phyloP scores from a whole-genome alignment of 371 early-diverging fungal species.

The Zychaea mexicana region DNA sequence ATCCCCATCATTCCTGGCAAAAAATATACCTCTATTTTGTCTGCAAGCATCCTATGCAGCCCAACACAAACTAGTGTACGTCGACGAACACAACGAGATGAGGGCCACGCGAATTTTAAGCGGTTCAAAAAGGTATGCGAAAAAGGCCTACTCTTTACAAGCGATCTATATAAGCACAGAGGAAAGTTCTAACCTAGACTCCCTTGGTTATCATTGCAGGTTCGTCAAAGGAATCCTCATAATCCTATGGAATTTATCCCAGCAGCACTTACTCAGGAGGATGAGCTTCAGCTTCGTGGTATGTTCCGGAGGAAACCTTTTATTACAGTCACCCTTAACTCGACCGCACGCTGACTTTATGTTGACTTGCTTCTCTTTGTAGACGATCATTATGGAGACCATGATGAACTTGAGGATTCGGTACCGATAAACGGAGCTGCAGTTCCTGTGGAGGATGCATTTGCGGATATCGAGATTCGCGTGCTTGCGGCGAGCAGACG shows the following conservation, averaged over 20 bases:
- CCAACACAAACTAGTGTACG: not conserved
- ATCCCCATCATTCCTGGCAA: not conserved
- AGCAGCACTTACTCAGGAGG: not conserved
- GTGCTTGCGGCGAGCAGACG: not conserved
- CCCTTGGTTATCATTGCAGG: not conserved
- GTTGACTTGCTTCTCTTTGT: not conserved
- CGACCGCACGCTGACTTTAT: no score
- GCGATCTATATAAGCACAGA: not conserved
- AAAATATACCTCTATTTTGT: not conserved
- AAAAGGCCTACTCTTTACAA: no score
- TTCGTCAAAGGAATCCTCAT: not conserved
- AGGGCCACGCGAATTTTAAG: not conserved
- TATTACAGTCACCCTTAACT: no score
- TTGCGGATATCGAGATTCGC: slow-evolving; percentile 8
- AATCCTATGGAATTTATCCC: not conserved
- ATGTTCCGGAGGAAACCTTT: not conserved
- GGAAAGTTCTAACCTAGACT: not conserved
- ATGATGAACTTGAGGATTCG: not conserved
- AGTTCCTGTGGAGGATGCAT: not conserved
- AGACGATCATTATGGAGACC: not conserved
- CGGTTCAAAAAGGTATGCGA: not conserved
- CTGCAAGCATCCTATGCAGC: not conserved
- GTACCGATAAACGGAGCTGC: not conserved
- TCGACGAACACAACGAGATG: not conserved
- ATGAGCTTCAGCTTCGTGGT: not conserved